Evolutionary conservation across 352 stramenopile genomes (phyloP), one percentile per base, ranked within the genome.

Genomic region (Globisporangium apiculatum): DNA sequence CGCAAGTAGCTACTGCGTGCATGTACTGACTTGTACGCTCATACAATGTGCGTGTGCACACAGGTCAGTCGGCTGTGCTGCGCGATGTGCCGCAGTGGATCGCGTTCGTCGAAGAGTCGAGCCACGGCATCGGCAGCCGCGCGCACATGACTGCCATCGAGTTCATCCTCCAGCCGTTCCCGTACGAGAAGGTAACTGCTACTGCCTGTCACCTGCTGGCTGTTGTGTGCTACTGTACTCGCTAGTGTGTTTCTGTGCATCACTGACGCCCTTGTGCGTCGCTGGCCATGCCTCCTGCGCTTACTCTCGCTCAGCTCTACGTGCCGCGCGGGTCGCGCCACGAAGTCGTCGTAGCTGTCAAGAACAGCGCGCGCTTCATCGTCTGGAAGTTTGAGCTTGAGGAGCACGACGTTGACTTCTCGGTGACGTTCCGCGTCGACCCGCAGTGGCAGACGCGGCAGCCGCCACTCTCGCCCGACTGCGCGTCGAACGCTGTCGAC

Each of bases 361-460:
- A 67, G 42, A 68, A 73, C 38, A 65, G 66, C 0, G 63, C 68
- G 9, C 83, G 89, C 41, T 88, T 84, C 58, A 65, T 93, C 51
- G 79, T 91, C 31, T 94, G 83, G 83, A 86, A 86, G 51, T 94
- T 94, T 55, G 83, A 91, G 51, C 51, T 90, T 5, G 81, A 91
- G 51, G 83, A 91, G 62, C 79, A 86, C 55, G 81, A 94, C 57
- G 76, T 94, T 45, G 80, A 91, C 40, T 90, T 94, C 45, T 83
- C 65, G 31, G 77, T 90, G 11, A 66, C 72, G 15, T 94, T 89
- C 67, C 42, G 24, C 43, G 12, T 61, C 8, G 55, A 61, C 18
- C 58, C 58, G 11, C 36, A 55, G 31, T 64, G 58, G 58, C 43
- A 47, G n/a, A 52, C 67, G 5, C 70, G 70, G 0, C 55, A 77